Base-by-base conservation (phyloP, 2,329 filamentous ascomycete genomes). In the Talaromyces sp. region DNA sequence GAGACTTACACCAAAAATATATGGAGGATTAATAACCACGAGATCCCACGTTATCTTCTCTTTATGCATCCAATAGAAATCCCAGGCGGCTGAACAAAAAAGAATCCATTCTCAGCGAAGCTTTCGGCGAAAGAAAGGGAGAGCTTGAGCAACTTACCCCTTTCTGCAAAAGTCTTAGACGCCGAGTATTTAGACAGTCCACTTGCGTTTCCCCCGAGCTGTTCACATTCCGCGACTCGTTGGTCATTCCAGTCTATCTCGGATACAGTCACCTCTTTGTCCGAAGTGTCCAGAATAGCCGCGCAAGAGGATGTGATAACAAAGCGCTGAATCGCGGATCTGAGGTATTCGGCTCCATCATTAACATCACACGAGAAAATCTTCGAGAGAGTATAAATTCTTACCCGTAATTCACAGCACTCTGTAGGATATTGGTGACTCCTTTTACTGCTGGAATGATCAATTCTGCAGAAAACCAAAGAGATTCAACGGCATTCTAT, bases 201-300 rank as follows among this genome's bases (percentile, higher is more conserved):
- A 33, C 21, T 31, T 9, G 51, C 51, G 13, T 43, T 13, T 41
- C 15, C 11, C 3, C 51, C 51, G n/a, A 53, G 15, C 22, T 21
- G 17, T 11, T 53, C 9, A 8, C 51, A 53, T n/a, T 53, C 51
- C 11, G 19, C 15, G 15, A 53, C 36, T 13, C 51, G 51, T 31
- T 41, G 33, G 15, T 53, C 37, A 39, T 53, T 53, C 51, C 51
- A 53, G n/a, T 40, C 51, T 19, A 41, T n/a, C 13, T 53, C 51
- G 9, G 37, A 53, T 2, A 53, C 37, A 21, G 51, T 43, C 1
- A 53, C 37, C 22, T 28, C 36, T 31, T n/a, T 39, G 10, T 41
- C 51, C 8, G 51, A 31, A 19, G 51, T 53, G n/a, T 43, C 51
- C 2, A 53, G 51, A 43, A 53, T 53, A 5, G 51, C 51, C 4